phyloP scores from a whole-genome alignment of 2,329 filamentous ascomycete genomes.

The Curvularia spicifera region DNA sequence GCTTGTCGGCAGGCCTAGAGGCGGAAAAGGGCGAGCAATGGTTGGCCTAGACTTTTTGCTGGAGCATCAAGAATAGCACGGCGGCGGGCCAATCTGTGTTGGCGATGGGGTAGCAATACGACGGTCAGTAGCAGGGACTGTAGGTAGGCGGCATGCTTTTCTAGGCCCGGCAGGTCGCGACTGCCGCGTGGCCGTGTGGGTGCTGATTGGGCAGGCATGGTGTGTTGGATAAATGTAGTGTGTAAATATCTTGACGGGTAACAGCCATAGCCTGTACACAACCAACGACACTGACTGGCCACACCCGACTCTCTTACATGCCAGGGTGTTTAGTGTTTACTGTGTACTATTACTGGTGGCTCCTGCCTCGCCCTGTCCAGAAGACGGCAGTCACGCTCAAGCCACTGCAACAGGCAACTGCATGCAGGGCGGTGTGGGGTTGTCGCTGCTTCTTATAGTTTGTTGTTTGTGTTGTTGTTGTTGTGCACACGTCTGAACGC shows the following conservation, averaged over 20 bases:
- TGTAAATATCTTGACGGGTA: too few relatives aligned
- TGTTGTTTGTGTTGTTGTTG: background rate
- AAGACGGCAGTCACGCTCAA: background rate
- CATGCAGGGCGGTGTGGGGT: background rate
- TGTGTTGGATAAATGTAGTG: background rate
- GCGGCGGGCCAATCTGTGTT: slow-evolving; percentile 15
- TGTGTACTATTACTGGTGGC: background rate
- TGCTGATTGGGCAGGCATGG: slow-evolving; percentile 9
- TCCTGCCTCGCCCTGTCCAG: too few relatives aligned
- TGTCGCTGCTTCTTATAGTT: background rate
- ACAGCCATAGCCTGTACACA: slow-evolving; percentile 26
- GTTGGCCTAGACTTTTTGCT: slow-evolving; percentile 14
- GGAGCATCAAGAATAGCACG: slow-evolving; percentile 7
- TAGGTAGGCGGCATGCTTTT: slow-evolving; percentile 1
- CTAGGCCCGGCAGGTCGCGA: slow-evolving; percentile 8
- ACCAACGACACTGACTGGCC: slow-evolving; percentile 23
- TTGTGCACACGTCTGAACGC: background rate
- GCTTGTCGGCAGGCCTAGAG: slow-evolving; percentile 2
- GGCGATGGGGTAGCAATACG: background rate
- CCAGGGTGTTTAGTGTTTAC: background rate
- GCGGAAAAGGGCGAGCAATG: slow-evolving; percentile 10
- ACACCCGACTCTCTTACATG: slow-evolving; percentile 17
- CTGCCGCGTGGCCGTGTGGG: slow-evolving; percentile 19
- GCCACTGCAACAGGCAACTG: too few relatives aligned
- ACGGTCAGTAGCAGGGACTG: slow-evolving; percentile 1